A percentile compares a stretch with the other conserved stretches of the same genome.
Conservation (phyloP, 805 yeast genomes). For the Pichia scutulata region DNA sequence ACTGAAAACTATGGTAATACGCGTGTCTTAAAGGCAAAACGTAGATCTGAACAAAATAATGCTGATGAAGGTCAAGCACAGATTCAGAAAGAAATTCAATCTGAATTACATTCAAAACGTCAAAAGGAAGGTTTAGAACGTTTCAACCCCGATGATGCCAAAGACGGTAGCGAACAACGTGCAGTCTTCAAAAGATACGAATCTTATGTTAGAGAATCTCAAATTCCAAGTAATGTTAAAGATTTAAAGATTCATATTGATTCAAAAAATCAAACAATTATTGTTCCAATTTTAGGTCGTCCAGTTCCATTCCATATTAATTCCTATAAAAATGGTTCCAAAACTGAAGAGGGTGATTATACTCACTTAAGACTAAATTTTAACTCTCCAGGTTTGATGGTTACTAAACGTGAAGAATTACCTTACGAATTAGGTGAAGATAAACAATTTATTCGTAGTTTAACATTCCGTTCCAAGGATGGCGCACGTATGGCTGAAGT, state of each 20-base stretch:
- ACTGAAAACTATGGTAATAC: conserved; percentile 34
- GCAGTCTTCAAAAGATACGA: conserved; percentile 88
- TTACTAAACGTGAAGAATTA: conserved; percentile 62
- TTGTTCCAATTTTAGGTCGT: conserved; percentile 87
- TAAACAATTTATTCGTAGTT: conserved; percentile 77
- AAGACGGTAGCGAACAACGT: conserved; percentile 49
- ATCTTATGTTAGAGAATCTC: conserved; percentile 88
- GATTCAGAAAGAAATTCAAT: conserved; percentile 75
- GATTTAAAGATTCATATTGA: conserved; percentile 87
- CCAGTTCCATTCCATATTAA: conserved; percentile 98
- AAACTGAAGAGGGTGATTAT: conserved; percentile 92
- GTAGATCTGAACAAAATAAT: conserved; percentile 66
- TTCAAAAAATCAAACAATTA: conserved; percentile 76
- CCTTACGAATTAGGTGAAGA: conserved; percentile 89
- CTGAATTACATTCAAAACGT: conserved; percentile 73
- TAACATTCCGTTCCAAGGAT: conserved; percentile 84
- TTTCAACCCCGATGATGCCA: conserved; percentile 72
- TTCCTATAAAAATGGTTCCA: conserved; percentile 88
- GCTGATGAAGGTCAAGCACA: conserved; percentile 75
- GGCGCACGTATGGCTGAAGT: conserved; percentile 87
- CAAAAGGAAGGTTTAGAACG: conserved; percentile 81
- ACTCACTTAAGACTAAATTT: conserved; percentile 86
- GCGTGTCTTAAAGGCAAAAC: conserved; percentile 67
- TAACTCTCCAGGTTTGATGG: conserved; percentile 69
- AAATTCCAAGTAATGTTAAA: conserved; percentile 75